These are phyloP conservation scores for Neospora caninum DNA, from an alignment of 169 alveolate genomes.

Conservation along the genomic window DNA sequence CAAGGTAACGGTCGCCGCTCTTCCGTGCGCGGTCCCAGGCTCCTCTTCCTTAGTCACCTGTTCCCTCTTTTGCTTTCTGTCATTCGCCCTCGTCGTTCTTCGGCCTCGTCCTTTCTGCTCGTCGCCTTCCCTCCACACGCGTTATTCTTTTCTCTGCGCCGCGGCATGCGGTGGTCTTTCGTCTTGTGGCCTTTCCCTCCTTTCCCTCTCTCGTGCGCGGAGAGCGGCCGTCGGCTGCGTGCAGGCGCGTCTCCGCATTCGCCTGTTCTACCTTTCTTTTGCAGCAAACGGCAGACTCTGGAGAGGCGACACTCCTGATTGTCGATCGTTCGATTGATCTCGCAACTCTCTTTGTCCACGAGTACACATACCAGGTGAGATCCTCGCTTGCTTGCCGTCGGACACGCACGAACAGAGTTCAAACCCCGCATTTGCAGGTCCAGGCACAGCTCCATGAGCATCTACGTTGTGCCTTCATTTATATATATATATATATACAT, in stretches of 20 bases:
- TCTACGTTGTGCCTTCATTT: neutral
- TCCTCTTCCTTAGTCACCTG: neutral
- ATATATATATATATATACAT: too few species aligned
- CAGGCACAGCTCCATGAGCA: neutral
- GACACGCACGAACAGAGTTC: too few species aligned
- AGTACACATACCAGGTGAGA: constrained; percentile 70
- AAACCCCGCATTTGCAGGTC: too few species aligned
- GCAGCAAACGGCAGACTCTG: neutral
- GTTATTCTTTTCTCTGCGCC: too few species aligned
- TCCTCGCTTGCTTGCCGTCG: too few species aligned
- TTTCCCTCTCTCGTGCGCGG: too few species aligned
- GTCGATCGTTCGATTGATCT: constrained; percentile 68
- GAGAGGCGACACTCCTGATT: constrained; percentile 40
- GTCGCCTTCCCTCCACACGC: too few species aligned
- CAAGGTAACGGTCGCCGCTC: neutral
- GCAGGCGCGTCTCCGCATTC: too few species aligned
- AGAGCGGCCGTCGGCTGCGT: too few species aligned
- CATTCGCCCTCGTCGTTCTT: neutral
- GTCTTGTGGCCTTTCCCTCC: too few species aligned
- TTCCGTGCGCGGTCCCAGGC: neutral
- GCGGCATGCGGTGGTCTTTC: too few species aligned
- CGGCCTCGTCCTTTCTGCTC: neutral
- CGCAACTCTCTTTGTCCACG: constrained; percentile 69
- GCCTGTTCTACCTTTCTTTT: neutral
- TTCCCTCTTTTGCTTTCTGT: neutral